These are phyloP conservation scores for Parathielavia appendiculata DNA, from an alignment of 495 filamentous ascomycete genomes.

Conservation along the genomic window DNA sequence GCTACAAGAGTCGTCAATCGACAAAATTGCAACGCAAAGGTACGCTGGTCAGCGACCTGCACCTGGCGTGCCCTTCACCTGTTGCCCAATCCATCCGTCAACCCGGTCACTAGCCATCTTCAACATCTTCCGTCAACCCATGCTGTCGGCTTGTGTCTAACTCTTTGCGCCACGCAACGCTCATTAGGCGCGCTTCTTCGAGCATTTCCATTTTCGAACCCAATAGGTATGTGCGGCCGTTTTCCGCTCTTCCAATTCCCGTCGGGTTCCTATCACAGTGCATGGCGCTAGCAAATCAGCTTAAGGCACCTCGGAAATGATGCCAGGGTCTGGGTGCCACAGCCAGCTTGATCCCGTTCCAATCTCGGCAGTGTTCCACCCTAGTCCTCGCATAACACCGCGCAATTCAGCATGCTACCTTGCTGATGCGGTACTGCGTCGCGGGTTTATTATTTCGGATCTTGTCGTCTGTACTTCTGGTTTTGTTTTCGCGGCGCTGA, in stretches of 20 bases:
- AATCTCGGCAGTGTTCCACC: constrained; percentile 42
- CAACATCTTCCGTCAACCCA: neutral
- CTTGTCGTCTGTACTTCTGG: neutral
- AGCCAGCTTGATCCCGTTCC: constrained; percentile 34
- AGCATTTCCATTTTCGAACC: constrained; percentile 10
- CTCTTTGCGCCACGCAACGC: neutral
- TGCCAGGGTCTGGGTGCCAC: constrained; percentile 23
- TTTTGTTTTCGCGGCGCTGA: neutral
- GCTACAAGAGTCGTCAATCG: too few relatives aligned
- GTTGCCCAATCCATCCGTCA: neutral
- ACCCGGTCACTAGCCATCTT: neutral
- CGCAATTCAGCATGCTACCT: constrained; percentile 27
- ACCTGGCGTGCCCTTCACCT: neutral
- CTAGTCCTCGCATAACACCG: constrained; percentile 37
- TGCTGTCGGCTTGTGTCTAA: neutral
- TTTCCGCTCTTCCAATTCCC: neutral
- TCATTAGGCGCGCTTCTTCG: constrained; percentile 4
- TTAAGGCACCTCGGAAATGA: constrained; percentile 24
- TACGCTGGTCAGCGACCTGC: neutral
- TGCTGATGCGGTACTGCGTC: constrained; percentile 9
- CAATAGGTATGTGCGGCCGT: constrained; percentile 12
- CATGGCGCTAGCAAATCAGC: constrained; percentile 24
- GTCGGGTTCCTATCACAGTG: constrained; percentile 11
- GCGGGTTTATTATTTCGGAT: constrained; percentile 25
- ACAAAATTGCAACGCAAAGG: too few relatives aligned